Base-by-base conservation (phyloP, 768 basidiomycete species). In the Lentinula detonsa region DNA sequence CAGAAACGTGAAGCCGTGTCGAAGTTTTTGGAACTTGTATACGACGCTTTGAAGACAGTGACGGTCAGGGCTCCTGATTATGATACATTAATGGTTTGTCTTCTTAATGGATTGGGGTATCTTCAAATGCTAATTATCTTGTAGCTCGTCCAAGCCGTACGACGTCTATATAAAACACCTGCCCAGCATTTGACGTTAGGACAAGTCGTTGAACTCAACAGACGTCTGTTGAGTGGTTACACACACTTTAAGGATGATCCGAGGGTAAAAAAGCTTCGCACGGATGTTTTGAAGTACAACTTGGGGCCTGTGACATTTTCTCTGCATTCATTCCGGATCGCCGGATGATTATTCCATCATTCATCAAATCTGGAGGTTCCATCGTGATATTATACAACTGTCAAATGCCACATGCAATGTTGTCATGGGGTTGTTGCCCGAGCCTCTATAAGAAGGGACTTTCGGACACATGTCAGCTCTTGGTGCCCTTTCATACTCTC, bases 41-140 rank as follows among this genome's bases (percentile, higher is more conserved):
- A 95, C 67, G 91, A 97, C 67, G 90, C 84, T 21, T 76, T 99
- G 66, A 95, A 98, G 76, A 95, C 95, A 0, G 97, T 99, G 45
- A 99, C 97, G 0, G 83, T 98, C 60, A 81, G 95, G 61, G 93
- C 95, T n/a, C 95, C 96, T 1, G 97, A 99, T 72, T 98, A 92
- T 71, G 97, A 99, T 66, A 98, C 96, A 1, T 80, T 99, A 55
- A 97, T 98, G 94, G 96, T 92, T 65, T 57, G 84, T 71, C 28
- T 15, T 10, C 56, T 8, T 43, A 16, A 15, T 39, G 33, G 28
- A 57, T 21, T 43, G 58, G 48, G 23, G 43, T 13, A 23, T 3
- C 62, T 37, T 39, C 52, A 46, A 43, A 13, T 49, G 35, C 60
- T 62, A 46, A 59, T 55, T 62, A 60, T 60, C 49, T 60, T 55